phyloP scores from a whole-genome alignment of 352 stramenopile species.

The Phytophthora pistaciae region DNA sequence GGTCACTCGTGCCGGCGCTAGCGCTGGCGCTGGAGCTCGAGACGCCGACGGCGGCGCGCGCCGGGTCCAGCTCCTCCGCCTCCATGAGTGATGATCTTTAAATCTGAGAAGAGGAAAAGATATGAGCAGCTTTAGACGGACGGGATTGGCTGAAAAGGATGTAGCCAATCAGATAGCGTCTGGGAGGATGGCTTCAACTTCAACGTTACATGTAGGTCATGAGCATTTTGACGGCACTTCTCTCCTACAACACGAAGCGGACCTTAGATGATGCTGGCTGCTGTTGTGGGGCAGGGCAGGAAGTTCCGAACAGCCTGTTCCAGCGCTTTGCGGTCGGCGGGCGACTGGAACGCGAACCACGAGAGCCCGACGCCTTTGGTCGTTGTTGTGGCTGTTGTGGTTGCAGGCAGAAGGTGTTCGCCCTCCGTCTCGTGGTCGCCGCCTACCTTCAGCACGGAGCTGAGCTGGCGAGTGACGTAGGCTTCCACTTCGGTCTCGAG shows the following conservation, averaged over 20 bases:
- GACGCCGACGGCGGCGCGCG: conserved; percentile 2
- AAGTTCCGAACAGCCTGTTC: conserved; percentile 33
- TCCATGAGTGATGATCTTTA: conserved; percentile 19
- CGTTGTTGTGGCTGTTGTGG: background rate
- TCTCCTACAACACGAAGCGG: background rate
- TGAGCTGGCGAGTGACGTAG: conserved; percentile 15
- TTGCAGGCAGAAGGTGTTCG: background rate
- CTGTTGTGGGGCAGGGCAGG: conserved; percentile 4
- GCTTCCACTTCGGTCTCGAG: conserved; percentile 22
- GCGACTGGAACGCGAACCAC: conserved; percentile 44
- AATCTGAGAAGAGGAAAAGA: conserved; percentile 17
- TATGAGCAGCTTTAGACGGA: background rate
- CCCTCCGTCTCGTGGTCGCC: background rate
- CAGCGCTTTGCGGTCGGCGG: conserved; percentile 28
- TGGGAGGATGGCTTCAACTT: background rate
- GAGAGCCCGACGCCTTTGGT: conserved; percentile 8
- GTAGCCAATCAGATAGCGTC: background rate
- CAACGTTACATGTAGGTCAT: too few species aligned
- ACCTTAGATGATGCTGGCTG: conserved; percentile 8
- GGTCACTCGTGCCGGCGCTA: background rate
- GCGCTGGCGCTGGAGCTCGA: conserved; percentile 14
- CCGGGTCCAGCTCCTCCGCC: conserved; percentile 10
- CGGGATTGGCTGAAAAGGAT: conserved; percentile 24
- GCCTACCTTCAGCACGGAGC: conserved; percentile 11
- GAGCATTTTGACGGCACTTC: too few species aligned